Percentiles rank a stretch among this genome's conserved stretches.
Conservation (phyloP, 2,329 filamentous ascomycete genomes). For the Emergomyces pasteurianus region DNA sequence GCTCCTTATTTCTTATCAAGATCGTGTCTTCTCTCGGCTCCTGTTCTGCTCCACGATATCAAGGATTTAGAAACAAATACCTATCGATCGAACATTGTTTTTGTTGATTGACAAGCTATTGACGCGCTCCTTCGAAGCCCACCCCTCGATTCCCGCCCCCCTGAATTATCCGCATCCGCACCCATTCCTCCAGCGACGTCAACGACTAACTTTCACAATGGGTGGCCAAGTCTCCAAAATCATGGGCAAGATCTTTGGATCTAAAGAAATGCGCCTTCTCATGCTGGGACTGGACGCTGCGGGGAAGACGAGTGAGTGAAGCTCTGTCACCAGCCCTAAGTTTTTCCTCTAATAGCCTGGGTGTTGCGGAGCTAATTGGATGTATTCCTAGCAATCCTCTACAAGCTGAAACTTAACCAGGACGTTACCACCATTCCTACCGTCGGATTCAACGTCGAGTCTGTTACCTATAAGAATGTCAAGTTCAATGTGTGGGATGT, state of each 20-base stretch:
- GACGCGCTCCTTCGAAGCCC: neutral
- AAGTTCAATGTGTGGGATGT: constrained; percentile 99
- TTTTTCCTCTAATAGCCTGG: neutral
- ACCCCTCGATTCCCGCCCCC: neutral
- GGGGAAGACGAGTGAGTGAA: constrained; percentile 72
- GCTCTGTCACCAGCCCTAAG: neutral
- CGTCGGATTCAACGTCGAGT: constrained; percentile 98
- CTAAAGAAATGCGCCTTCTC: constrained; percentile 96
- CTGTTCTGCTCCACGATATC: neutral
- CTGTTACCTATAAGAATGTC: constrained; percentile 97
- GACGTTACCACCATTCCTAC: constrained; percentile 97
- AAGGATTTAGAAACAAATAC: neutral
- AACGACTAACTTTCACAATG: constrained; percentile 48
- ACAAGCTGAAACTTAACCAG: constrained; percentile 97
- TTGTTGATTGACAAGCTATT: neutral
- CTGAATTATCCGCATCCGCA: neutral
- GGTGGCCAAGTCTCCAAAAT: constrained; percentile 89
- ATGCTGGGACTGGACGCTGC: constrained; percentile 97
- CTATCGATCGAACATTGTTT: neutral
- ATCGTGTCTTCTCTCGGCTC: neutral
- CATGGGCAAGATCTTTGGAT: constrained; percentile 98
- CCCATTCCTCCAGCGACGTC: neutral
- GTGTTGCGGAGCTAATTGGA: constrained; percentile 1
- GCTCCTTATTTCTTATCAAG: neutral
- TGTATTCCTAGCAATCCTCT: constrained; percentile 61